A percentile compares a stretch with the other conserved stretches of the same genome.
Evolutionary conservation across 352 stramenopile genomes (phyloP).

Genomic region (Globisporangium carolinianum): DNA sequence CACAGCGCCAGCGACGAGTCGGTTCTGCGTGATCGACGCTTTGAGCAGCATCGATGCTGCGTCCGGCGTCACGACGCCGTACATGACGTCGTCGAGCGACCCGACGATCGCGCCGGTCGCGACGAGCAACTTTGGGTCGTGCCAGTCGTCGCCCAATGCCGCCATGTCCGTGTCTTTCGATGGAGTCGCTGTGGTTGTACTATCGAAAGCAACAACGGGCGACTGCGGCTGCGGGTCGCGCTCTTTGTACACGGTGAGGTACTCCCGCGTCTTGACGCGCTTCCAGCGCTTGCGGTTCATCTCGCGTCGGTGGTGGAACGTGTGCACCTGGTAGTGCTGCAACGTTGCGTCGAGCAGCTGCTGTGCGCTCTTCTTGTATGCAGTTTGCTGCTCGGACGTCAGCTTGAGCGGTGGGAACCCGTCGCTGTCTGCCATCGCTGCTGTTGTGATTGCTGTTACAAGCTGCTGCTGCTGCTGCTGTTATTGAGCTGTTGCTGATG

Average conservation of each 20-base stretch:
- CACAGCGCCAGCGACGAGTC: slow-evolving; percentile 15
- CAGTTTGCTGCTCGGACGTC: slow-evolving; percentile 10
- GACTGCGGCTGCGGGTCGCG: background rate
- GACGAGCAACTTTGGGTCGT: slow-evolving; percentile 10
- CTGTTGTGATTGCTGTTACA: too few species aligned
- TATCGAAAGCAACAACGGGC: too few species aligned
- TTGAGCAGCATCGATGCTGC: slow-evolving; percentile 50
- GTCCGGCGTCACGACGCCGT: slow-evolving; percentile 30
- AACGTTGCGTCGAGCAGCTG: slow-evolving; percentile 19
- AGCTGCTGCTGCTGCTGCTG: too few species aligned
- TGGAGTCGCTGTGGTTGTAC: background rate
- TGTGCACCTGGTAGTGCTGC: slow-evolving; percentile 19
- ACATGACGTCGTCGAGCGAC: slow-evolving; percentile 62
- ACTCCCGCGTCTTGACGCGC: slow-evolving; percentile 23
- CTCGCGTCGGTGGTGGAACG: slow-evolving; percentile 16
- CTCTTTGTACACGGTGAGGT: slow-evolving; percentile 26
- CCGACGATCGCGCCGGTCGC: slow-evolving; percentile 7
- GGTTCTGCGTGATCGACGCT: slow-evolving; percentile 41
- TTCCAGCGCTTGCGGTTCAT: slow-evolving; percentile 25
- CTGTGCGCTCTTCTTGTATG: slow-evolving; percentile 13
- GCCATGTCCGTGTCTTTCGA: background rate
- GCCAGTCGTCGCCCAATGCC: slow-evolving; percentile 5
- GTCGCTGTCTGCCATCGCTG: too few species aligned
- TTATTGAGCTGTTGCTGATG: background rate
- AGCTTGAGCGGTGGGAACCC: too few species aligned